Percentiles rank a stretch among this genome's conserved stretches.
phyloP scores from a whole-genome alignment of 306 rosid species.

The Castanopsis chinensis region DNA sequence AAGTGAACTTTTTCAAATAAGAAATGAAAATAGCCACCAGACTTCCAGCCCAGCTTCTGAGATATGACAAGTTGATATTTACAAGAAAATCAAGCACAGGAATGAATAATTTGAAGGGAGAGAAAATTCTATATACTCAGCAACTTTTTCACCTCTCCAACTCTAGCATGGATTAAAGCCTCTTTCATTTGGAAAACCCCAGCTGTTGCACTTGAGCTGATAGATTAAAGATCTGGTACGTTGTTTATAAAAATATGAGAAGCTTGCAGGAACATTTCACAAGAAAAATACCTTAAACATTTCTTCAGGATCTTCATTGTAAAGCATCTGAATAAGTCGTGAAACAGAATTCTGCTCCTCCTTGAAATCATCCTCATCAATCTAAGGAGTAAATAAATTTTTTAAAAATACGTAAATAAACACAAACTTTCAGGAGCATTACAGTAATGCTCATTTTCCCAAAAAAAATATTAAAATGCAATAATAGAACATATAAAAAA shows the following conservation, averaged over 20 bases:
- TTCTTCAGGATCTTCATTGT: constrained; percentile 84
- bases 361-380: constrained; percentile 96
- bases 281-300: constrained; percentile 73
- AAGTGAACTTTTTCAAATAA: not conserved
- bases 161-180: not conserved
- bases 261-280: constrained; percentile 14
- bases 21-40: not conserved
- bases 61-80: not conserved
- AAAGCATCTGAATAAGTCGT: constrained; percentile 90
- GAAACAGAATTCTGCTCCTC: constrained; percentile 97
- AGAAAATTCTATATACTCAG: not conserved
- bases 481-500: not conserved
- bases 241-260: constrained; percentile 1
- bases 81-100: not conserved
- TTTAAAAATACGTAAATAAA: not conserved
- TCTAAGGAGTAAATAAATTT: constrained; percentile 25
- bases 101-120: not conserved
- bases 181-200: not conserved
- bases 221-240: not conserved
- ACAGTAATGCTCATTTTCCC: not conserved
- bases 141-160: not conserved
- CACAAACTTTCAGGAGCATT: not conserved
- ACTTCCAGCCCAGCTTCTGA: not conserved
- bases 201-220: not conserved
- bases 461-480: not conserved